A percentile compares a stretch with the other conserved stretches of the same genome.
These are phyloP conservation scores for Sporothrix protearum DNA, from an alignment of 2,329 filamentous ascomycete genomes.

Conservation along the genomic window DNA sequence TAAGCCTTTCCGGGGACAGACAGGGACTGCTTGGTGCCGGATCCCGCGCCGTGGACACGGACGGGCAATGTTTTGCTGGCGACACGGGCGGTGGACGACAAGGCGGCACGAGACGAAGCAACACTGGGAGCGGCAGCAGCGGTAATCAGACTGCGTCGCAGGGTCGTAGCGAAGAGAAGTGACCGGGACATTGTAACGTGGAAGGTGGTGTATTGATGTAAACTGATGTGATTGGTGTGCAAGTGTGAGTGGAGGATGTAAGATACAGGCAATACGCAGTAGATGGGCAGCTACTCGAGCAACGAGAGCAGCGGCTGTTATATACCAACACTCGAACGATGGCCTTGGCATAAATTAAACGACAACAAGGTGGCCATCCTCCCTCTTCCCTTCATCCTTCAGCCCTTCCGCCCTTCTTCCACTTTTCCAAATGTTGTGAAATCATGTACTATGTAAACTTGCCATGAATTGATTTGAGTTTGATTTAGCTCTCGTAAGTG, in stretches of 20 bases:
- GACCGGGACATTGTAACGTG: neutral
- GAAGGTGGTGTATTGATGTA: no score
- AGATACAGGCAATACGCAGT: no score
- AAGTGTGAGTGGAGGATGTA: neutral
- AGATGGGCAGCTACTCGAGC: neutral
- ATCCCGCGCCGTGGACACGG: constrained; percentile 2
- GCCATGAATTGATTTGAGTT: no score
- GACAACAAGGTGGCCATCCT: neutral
- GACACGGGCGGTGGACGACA: neutral
- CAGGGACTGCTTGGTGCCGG: constrained; percentile 12
- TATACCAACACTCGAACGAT: neutral
- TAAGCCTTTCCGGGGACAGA: constrained; percentile 12
- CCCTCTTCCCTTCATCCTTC: neutral
- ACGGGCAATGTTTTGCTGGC: neutral
- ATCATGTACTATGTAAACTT: neutral
- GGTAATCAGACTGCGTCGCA: neutral
- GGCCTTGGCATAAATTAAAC: neutral
- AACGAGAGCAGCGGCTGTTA: neutral
- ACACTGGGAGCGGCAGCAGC: neutral
- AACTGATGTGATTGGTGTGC: no score
- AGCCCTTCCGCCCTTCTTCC: neutral
- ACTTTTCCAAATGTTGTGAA: neutral
- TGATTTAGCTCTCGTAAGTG: neutral
- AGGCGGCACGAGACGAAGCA: neutral
- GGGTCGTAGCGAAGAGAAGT: neutral